phyloP scores from a whole-genome alignment of 2,329 filamentous ascomycete species.

The Alternaria brassicicola region DNA sequence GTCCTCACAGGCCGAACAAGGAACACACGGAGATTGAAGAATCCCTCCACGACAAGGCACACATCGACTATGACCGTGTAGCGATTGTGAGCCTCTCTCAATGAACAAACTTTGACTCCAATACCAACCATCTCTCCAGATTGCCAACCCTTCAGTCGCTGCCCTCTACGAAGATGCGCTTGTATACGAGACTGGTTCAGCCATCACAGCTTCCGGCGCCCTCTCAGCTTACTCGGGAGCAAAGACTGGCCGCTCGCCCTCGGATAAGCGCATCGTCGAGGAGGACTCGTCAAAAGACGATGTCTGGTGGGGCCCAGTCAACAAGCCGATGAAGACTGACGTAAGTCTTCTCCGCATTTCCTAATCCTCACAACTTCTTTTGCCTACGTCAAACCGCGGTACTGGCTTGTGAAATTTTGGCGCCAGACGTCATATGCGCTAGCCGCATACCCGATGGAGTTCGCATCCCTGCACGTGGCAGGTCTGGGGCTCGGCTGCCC shows the following conservation, averaged over 20 bases:
- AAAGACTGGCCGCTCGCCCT: slow-evolving; percentile 95
- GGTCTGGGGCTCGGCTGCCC: slow-evolving; percentile 40
- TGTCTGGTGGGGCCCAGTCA: slow-evolving; percentile 99
- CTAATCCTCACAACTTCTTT: slow-evolving; percentile 11
- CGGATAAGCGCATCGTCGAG: slow-evolving; percentile 97
- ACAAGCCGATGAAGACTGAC: slow-evolving; percentile 97
- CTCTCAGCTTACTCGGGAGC: slow-evolving; percentile 97
- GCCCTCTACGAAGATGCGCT: slow-evolving; percentile 99
- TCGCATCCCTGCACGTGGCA: slow-evolving; percentile 39
- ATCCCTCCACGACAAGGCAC: slow-evolving; percentile 94
- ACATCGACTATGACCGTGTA: slow-evolving; percentile 99
- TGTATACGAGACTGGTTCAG: slow-evolving; percentile 95
- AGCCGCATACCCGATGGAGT: slow-evolving; percentile 40
- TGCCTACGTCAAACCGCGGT: slow-evolving; percentile 14
- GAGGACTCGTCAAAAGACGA: slow-evolving; percentile 87
- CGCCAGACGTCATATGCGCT: slow-evolving; percentile 45
- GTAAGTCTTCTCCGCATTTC: slow-evolving; percentile 63
- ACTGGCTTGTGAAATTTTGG: slow-evolving; percentile 36
- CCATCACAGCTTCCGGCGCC: slow-evolving; percentile 94
- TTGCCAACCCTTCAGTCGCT: slow-evolving; percentile 92
- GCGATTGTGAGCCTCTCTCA: slow-evolving; percentile 74
- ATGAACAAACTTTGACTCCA: not conserved
- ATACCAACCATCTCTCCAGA: slow-evolving; percentile 50
- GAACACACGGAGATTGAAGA: slow-evolving; percentile 98
- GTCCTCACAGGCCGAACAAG: slow-evolving; percentile 68